Evolutionary conservation across 768 basidiomycete species (phyloP), one percentile per base, ranked within the genome.

Genomic region (Chalciporus chontae): DNA sequence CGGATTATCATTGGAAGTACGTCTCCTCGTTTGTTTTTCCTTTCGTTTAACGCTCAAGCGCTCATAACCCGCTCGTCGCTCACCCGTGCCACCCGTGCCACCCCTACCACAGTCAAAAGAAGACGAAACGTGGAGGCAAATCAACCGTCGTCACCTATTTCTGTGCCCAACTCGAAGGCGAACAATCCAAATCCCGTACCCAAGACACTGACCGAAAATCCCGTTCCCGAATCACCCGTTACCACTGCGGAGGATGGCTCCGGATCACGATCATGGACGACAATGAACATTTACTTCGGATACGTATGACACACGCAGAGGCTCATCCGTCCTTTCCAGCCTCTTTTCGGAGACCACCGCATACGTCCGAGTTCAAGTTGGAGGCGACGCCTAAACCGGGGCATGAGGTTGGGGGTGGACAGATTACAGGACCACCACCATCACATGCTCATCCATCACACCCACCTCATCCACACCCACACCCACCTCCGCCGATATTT

Each of bases 191-290:
- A 48, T 66, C 67, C 14, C 61, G 66, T 17, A 69, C 63, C 4
- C 68, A 63, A 40, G 63, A 66, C 38, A 40, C 63, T 21, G 66
- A 67, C 37, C 66, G 66, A 42, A 69, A 69, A 53, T 69, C 68
- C 43, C 64, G 66, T 15, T 64, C 61, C 48, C 65, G 68, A 40
- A 68, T 68, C 51, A 66, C 62, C 1, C 66, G 66, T 31, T 68
- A 66, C 21, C 68, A 69, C 32, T 68, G 66, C 27, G 66, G 68
- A 2, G 66, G 66, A 15, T 68, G 66, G 66, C 58, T 68, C 19
- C 66, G 68, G 18, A 69, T 68, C 52, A 68, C 66, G 24, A 69
- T 69, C 50, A 66, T 68, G 68, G 68, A 68, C 18, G 68, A 68
- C 46, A 68, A 69, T 39, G 66, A 68, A 39, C 59, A 58, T 24